A percentile compares a stretch with the other conserved stretches of the same genome.
Evolutionary conservation across 208 protist species (phyloP).

Genomic region (Leishmania major): DNA sequence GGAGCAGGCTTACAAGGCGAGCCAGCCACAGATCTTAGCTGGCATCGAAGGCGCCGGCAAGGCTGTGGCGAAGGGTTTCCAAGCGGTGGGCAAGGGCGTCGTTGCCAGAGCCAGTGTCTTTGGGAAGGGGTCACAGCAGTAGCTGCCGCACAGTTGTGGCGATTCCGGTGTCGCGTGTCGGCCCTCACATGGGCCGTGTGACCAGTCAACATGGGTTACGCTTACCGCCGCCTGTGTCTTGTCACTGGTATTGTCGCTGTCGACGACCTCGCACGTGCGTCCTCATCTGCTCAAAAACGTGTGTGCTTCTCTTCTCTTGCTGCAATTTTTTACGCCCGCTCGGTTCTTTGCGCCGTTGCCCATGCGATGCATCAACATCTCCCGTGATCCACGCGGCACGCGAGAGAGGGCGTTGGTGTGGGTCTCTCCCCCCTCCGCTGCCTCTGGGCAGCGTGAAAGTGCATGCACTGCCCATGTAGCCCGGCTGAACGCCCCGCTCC

Average conservation of each 20-base stretch:
- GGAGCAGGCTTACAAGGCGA: slow-evolving; percentile 56
- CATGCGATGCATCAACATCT: not conserved
- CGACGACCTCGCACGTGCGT: not conserved
- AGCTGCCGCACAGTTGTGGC: not conserved
- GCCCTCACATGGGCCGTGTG: not conserved
- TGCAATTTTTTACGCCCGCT: not conserved
- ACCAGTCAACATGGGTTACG: not conserved
- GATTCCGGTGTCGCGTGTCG: slow-evolving; percentile 2
- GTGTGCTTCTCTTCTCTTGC: not conserved
- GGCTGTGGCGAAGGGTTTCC: slow-evolving; percentile 69
- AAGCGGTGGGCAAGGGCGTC: slow-evolving; percentile 64
- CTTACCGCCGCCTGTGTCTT: not conserved
- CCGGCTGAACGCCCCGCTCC: not conserved
- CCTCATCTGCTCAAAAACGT: not conserved
- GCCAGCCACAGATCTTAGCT: slow-evolving; percentile 55
- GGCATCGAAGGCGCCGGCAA: slow-evolving; percentile 71
- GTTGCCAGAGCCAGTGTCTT: slow-evolving; percentile 52
- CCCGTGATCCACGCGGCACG: not conserved
- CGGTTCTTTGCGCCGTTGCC: not conserved
- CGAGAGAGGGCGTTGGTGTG: not conserved
- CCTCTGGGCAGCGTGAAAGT: not conserved
- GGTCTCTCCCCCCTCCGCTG: not conserved
- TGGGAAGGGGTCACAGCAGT: slow-evolving; percentile 24
- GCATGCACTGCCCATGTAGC: not conserved
- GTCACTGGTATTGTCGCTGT: not conserved